Conservation (phyloP, 2,329 filamentous ascomycete genomes). For the Didymella pinodella region DNA sequence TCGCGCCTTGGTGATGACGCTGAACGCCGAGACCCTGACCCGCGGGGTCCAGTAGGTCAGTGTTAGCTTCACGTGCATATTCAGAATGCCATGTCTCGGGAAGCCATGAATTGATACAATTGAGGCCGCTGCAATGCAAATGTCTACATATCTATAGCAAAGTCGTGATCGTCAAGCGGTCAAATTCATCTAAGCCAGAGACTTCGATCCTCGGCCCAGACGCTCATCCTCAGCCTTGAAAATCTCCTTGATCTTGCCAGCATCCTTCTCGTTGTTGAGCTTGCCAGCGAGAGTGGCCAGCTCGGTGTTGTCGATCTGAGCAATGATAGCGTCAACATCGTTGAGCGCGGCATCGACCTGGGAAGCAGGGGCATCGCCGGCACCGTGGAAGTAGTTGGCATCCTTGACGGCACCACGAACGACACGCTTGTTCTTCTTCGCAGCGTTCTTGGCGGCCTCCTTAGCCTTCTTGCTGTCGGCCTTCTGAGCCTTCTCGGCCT, state of each 20-base stretch:
- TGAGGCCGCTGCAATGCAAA: conserved; percentile 13
- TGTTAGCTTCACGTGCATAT: conserved; percentile 10
- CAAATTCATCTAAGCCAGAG: conserved; percentile 50
- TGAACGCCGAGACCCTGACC: conserved; percentile 11
- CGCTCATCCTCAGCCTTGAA: conserved; percentile 81
- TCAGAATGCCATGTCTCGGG: not conserved
- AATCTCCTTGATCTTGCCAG: conserved; percentile 82
- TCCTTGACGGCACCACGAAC: conserved; percentile 95
- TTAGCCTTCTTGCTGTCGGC: conserved; percentile 94
- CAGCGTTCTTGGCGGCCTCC: conserved; percentile 97
- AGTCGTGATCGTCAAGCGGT: conserved; percentile 10
- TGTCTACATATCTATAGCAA: conserved; percentile 33
- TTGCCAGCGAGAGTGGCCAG: conserved; percentile 82
- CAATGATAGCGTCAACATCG: conserved; percentile 86
- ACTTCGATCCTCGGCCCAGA: conserved; percentile 79
- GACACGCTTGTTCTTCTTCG: conserved; percentile 99
- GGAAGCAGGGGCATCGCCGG: conserved; percentile 72
- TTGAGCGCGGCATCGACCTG: conserved; percentile 83
- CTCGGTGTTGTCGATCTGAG: conserved; percentile 90
- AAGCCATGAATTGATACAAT: conserved; percentile 2
- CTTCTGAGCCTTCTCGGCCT: conserved; percentile 81
- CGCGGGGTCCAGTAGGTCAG: conserved; percentile 10
- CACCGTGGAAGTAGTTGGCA: conserved; percentile 87
- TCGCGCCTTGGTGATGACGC: conserved; percentile 20
- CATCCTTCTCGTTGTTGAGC: conserved; percentile 79